phyloP scores from a whole-genome alignment of 2,329 filamentous ascomycete genomes.

The Neonectria coccinea region DNA sequence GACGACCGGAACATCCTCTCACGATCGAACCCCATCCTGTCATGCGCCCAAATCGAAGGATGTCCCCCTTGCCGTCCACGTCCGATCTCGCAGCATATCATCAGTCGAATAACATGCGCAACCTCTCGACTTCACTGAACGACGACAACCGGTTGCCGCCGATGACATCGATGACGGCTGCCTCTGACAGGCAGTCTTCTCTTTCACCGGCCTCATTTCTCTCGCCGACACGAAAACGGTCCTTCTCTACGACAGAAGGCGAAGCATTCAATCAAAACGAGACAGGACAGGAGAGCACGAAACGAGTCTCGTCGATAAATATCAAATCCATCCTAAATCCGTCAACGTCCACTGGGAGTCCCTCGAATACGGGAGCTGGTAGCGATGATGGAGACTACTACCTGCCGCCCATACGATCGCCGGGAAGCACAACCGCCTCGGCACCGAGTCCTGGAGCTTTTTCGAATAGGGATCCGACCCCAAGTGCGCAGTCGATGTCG shows the following conservation, averaged over 20 bases:
- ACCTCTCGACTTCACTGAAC: conserved; percentile 55
- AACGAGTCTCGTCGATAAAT: conserved; percentile 79
- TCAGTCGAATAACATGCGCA: conserved; percentile 56
- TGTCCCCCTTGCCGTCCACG: conserved; percentile 57
- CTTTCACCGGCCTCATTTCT: conserved; percentile 71
- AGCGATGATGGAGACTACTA: conserved; percentile 56
- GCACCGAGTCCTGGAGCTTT: conserved; percentile 57
- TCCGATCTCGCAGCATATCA: conserved; percentile 65
- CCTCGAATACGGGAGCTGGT: conserved; percentile 43
- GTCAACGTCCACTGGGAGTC: conserved; percentile 43
- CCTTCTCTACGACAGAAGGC: conserved; percentile 71
- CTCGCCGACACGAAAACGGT: conserved; percentile 72
- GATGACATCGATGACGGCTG: conserved; percentile 59
- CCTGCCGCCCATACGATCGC: conserved; percentile 58
- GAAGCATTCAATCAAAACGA: conserved; percentile 56
- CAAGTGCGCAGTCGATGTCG: conserved; percentile 34
- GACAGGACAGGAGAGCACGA: conserved; percentile 60
- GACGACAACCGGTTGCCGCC: conserved; percentile 71
- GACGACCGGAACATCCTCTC: conserved; percentile 58
- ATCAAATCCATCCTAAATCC: conserved; percentile 83
- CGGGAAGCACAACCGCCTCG: conserved; percentile 55
- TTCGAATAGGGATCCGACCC: conserved; percentile 49
- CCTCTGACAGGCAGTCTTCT: conserved; percentile 66
- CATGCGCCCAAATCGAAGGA: conserved; percentile 56
- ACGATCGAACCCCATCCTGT: conserved; percentile 62